These are phyloP conservation scores for Plasmopara viticola DNA, from an alignment of 352 stramenopile genomes.

Conservation along the genomic window DNA sequence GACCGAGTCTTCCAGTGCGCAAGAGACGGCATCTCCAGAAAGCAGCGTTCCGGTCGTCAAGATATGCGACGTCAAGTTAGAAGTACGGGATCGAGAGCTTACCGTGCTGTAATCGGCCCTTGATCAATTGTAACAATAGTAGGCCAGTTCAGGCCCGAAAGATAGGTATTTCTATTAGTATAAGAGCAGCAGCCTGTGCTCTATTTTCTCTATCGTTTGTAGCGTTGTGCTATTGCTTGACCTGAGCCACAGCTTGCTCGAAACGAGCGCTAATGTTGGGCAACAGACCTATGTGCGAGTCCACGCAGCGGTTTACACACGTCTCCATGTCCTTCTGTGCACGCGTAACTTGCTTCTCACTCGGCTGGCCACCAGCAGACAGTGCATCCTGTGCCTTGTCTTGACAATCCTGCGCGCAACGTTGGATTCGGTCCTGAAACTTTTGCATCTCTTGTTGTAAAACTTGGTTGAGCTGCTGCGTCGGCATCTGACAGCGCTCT, in stretches of 20 bases:
- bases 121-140: slow-evolving; percentile 17
- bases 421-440: slow-evolving; percentile 83
- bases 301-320: slow-evolving; percentile 61
- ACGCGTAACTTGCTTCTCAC: slow-evolving; percentile 54
- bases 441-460: slow-evolving; percentile 79
- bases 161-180: not conserved
- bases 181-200: slow-evolving; percentile 4
- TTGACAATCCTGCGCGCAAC: slow-evolving; percentile 83
- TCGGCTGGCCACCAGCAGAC: slow-evolving; percentile 50
- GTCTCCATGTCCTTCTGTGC: slow-evolving; percentile 74
- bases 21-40: slow-evolving; percentile 26
- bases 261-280: slow-evolving; percentile 71
- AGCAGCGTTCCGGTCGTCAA: slow-evolving; percentile 13
- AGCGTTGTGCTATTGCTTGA: slow-evolving; percentile 37
- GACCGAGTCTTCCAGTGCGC: slow-evolving; percentile 11
- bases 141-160: not conserved
- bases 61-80: slow-evolving; percentile 9
- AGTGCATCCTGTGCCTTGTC: slow-evolving; percentile 73
- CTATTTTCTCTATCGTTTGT: slow-evolving; percentile 12
- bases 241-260: slow-evolving; percentile 60
- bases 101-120: slow-evolving; percentile 17
- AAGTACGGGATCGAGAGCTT: slow-evolving; percentile 24
- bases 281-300: slow-evolving; percentile 71
- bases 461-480: slow-evolving; percentile 80
- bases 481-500: slow-evolving; percentile 80